Evolutionary conservation across 805 yeast genomes (phyloP).

Genomic region (Candida maltosa): DNA sequence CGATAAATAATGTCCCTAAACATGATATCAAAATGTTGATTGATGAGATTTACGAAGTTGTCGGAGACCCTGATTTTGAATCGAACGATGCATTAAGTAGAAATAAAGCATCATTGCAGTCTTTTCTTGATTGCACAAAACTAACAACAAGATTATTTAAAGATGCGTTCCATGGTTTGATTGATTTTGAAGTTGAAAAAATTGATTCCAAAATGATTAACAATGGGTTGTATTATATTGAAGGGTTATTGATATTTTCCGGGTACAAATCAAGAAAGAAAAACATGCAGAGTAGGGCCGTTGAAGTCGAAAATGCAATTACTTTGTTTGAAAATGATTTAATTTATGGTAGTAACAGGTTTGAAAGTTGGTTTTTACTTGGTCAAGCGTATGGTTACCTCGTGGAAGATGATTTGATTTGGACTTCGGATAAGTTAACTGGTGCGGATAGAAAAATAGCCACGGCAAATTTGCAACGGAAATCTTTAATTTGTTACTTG

Average conservation of each 20-base stretch:
- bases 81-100: constrained; percentile 39
- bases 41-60: constrained; percentile 66
- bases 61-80: constrained; percentile 61
- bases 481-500: constrained; percentile 66
- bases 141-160: constrained; percentile 45
- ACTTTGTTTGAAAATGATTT: constrained; percentile 65
- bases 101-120: constrained; percentile 44
- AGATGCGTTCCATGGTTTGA: constrained; percentile 51
- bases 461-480: constrained; percentile 66
- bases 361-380: constrained; percentile 83
- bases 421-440: constrained; percentile 84
- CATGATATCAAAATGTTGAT: constrained; percentile 70
- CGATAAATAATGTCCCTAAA: constrained; percentile 56
- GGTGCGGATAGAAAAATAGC: constrained; percentile 54
- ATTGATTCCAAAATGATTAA: constrained; percentile 29
- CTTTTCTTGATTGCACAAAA: constrained; percentile 42
- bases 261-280: constrained; percentile 69
- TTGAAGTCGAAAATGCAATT: constrained; percentile 75
- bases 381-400: constrained; percentile 76
- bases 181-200: constrained; percentile 23
- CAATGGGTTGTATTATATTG: constrained; percentile 64
- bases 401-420: constrained; percentile 87
- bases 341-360: constrained; percentile 58
- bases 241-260: constrained; percentile 67
- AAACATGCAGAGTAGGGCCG: constrained; percentile 74